These are phyloP conservation scores for Ophiocordyceps australis DNA, from an alignment of 2,329 filamentous ascomycete genomes.

Conservation along the genomic window DNA sequence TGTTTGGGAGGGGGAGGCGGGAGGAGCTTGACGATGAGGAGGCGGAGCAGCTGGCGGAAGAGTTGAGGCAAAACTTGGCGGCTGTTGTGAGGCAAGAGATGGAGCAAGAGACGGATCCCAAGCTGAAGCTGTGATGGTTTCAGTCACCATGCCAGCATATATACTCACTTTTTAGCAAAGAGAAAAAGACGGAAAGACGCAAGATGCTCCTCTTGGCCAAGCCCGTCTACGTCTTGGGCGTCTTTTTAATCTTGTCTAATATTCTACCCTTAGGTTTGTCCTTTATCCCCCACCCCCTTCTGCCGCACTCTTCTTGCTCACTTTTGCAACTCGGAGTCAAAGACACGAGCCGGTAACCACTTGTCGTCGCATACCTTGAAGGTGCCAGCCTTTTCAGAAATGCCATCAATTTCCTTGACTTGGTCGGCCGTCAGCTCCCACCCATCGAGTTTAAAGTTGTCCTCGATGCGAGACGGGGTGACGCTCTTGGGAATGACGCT, in stretches of 20 bases:
- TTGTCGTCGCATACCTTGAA: conserved; percentile 58
- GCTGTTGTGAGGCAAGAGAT: conserved; percentile 25
- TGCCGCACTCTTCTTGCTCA: not conserved
- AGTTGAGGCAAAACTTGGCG: conserved; percentile 30
- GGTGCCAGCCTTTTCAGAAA: conserved; percentile 46
- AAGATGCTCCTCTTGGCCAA: too few relatives aligned
- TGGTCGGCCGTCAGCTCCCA: conserved; percentile 60
- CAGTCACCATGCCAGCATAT: too few relatives aligned
- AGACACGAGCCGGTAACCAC: conserved; percentile 62
- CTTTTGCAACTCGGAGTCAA: conserved; percentile 53
- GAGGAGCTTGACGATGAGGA: conserved; percentile 66
- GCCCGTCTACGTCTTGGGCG: too few relatives aligned
- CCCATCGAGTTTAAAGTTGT: conserved; percentile 58
- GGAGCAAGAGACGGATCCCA: conserved; percentile 10
- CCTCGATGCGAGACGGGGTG: conserved; percentile 52
- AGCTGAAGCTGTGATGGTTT: conserved; percentile 10
- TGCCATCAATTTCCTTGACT: conserved; percentile 44
- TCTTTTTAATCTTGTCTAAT: too few relatives aligned
- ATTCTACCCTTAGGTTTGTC: too few relatives aligned
- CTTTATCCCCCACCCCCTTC: too few relatives aligned
- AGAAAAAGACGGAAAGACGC: too few relatives aligned
- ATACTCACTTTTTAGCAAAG: too few relatives aligned
- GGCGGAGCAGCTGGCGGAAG: conserved; percentile 37
- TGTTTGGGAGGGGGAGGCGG: conserved; percentile 60
- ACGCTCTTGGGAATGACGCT: conserved; percentile 78